Base-by-base conservation (phyloP, 2,329 filamentous ascomycete species). In the Nannizzia gypsea region DNA sequence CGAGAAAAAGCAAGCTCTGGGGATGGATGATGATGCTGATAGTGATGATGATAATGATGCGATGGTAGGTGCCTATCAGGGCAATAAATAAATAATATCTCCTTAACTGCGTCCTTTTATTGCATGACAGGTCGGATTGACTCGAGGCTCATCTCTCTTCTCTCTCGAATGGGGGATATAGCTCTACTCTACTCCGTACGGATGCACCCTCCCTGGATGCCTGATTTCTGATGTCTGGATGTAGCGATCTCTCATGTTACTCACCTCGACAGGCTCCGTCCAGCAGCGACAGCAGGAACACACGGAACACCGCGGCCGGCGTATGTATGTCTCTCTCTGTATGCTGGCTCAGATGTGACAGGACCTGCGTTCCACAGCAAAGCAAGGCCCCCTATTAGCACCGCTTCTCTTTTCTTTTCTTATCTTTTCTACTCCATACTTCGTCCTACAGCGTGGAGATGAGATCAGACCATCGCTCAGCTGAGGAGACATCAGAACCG, bases 341-440 rank as follows among this genome's bases (percentile, higher is more conserved):
- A 34, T 52, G 48, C 48, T 28, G 48, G 48, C 48, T 52, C 48
- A 52, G 24, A 52, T 52, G 48, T 52, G 48, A 52, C 28, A 17
- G 48, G 13, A 52, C 48, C 11, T 28, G 48, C 48, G 26, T 52
- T 52, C 48, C 42, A 46, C 42, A 46, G 42, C 42, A 20, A 46
- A 34, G 9, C 28, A 31, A 31, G 28, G 1, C 28, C 42, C 42
- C 42, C 42, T 46, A 8, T 34, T 34, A 5, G 17, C n/a, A 46
- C 42, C 17, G 42, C 42, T 22, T 46, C 17, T 9, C 42, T 46
- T 46, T 20, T 20, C 42, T 46, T 20, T 6, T 17, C 42, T 24
- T 17, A 6, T 46, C 17, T 20, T 46, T 46, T 20, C 20, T 24
- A 4, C 6, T 44, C 6, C n/a, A 42, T 42, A n/a, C n/a, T 20